Evolutionary conservation across 148 eudicot species (phyloP).

Genomic region (Camellia japonica): DNA sequence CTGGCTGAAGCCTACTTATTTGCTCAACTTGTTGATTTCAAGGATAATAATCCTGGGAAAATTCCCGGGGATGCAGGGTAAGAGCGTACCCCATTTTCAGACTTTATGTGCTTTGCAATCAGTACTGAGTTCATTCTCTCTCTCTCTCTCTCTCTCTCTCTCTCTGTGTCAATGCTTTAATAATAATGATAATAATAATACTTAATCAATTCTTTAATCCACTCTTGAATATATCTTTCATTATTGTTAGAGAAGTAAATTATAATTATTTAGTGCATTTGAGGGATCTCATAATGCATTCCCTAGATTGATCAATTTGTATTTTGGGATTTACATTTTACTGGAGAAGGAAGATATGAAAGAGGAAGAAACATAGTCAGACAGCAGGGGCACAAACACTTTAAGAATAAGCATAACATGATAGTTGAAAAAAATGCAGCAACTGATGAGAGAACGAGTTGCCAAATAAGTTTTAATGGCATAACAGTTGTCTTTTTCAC

Average conservation of each 20-base stretch:
- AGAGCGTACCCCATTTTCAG: slow-evolving; percentile 26
- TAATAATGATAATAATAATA: too few relatives aligned
- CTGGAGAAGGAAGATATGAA: neutral
- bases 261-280: neutral
- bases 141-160: too few relatives aligned
- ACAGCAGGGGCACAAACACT: neutral
- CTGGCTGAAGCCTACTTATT: slow-evolving; percentile 96
- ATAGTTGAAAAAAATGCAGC: neutral
- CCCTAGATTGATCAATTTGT: neutral
- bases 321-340: neutral
- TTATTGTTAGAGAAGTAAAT: neutral
- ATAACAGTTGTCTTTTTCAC: neutral
- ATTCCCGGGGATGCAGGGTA: slow-evolving; percentile 73
- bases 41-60: slow-evolving; percentile 79
- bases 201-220: neutral
- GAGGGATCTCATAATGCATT: neutral
- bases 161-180: too few relatives aligned
- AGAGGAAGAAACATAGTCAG: too few relatives aligned
- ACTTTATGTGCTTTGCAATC: neutral
- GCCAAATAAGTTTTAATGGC: neutral
- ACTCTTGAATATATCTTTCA: too few relatives aligned
- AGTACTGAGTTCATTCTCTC: neutral
- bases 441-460: neutral
- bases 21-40: slow-evolving; percentile 96
- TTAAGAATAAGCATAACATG: neutral